Conservation (phyloP, 2,329 filamentous ascomycete species). For the Diaporthe batatas region DNA sequence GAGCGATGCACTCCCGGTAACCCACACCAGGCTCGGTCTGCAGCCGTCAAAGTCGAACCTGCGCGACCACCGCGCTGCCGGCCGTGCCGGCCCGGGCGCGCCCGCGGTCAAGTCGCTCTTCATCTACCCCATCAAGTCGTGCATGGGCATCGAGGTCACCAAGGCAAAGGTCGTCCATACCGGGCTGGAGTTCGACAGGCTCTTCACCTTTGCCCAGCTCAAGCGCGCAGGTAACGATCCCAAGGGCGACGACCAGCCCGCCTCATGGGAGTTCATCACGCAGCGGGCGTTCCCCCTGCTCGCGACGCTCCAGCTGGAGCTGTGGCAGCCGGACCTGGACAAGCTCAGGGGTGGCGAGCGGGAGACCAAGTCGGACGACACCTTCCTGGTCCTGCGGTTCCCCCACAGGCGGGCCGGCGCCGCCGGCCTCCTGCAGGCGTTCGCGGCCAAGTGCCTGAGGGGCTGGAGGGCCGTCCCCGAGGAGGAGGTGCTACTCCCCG, state of each 20-base stretch:
- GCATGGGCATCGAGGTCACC: slow-evolving; percentile 79
- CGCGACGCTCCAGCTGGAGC: slow-evolving; percentile 75
- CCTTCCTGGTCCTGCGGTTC: slow-evolving; percentile 77
- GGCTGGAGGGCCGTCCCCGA: slow-evolving; percentile 66
- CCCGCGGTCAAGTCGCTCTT: slow-evolving; percentile 72
- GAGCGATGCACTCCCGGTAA: slow-evolving; percentile 67
- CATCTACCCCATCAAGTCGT: slow-evolving; percentile 88
- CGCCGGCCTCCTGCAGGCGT: slow-evolving; percentile 59
- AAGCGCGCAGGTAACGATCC: slow-evolving; percentile 58
- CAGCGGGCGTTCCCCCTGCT: slow-evolving; percentile 78
- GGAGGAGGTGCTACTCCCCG: slow-evolving; percentile 75
- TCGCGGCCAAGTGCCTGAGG: slow-evolving; percentile 64
- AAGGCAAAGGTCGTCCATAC: slow-evolving; percentile 73
- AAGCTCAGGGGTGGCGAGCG: slow-evolving; percentile 63
- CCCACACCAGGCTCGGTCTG: slow-evolving; percentile 63
- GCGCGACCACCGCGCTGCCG: slow-evolving; percentile 37
- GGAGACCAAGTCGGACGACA: slow-evolving; percentile 60
- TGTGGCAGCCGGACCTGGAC: slow-evolving; percentile 77
- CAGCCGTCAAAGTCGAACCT: slow-evolving; percentile 55
- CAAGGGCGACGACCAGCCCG: slow-evolving; percentile 54
- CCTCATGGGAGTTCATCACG: slow-evolving; percentile 78
- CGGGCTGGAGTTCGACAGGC: slow-evolving; percentile 83
- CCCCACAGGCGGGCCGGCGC: slow-evolving; percentile 68
- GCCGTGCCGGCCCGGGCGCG: slow-evolving; percentile 41
- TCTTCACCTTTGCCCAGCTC: slow-evolving; percentile 85